Evolutionary conservation across 306 rosid species (phyloP).

Genomic region (Delonix regia): DNA sequence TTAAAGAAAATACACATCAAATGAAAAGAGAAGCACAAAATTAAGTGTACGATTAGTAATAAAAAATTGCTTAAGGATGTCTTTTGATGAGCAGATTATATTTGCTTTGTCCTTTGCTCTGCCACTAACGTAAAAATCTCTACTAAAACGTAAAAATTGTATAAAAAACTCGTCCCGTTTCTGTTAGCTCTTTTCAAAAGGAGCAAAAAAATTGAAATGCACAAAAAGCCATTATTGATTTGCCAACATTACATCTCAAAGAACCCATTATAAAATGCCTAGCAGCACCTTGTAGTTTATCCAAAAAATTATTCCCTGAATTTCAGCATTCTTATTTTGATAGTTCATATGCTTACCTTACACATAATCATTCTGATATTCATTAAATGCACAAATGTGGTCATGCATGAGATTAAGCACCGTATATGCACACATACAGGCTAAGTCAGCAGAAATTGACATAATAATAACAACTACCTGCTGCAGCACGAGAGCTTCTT

Average conservation of each 20-base stretch:
- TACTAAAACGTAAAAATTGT: background rate
- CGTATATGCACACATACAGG: background rate
- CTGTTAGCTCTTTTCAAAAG: background rate
- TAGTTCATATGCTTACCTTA: background rate
- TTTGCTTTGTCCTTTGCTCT: too few relatives aligned
- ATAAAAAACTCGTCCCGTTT: background rate
- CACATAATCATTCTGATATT: background rate
- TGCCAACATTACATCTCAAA: background rate
- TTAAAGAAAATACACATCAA: background rate
- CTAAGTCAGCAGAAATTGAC: background rate
- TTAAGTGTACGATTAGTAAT: background rate
- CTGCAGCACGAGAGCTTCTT: slow-evolving; percentile 70
- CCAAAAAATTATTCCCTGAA: background rate
- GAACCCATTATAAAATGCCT: background rate
- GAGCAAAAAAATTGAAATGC: background rate
- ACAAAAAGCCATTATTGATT: background rate
- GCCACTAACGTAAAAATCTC: background rate
- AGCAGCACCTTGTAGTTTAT: background rate
- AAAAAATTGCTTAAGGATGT: background rate
- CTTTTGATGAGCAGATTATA: background rate
- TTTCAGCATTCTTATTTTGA: background rate
- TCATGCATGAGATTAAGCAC: slow-evolving; percentile 9
- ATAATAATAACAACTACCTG: slow-evolving; percentile 52
- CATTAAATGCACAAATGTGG: background rate
- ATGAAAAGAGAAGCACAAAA: background rate